Evolutionary conservation across 106 monocot genomes (phyloP).

Genomic region (Amphibolis antarctica): DNA sequence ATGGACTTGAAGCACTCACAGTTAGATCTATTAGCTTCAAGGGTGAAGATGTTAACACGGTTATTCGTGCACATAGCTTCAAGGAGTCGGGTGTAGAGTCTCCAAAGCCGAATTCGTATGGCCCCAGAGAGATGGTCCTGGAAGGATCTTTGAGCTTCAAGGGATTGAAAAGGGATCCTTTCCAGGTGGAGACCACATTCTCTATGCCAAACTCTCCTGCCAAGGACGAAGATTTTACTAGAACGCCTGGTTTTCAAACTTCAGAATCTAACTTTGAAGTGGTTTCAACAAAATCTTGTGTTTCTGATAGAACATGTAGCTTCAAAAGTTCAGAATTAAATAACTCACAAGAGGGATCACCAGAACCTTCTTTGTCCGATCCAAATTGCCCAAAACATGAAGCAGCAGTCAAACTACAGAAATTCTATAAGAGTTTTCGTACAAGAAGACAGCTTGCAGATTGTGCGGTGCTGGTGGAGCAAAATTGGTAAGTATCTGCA

Average conservation of each 20-base stretch:
- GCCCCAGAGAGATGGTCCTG: slow-evolving; percentile 38
- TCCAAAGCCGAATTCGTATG: slow-evolving; percentile 22
- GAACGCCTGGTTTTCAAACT: not conserved
- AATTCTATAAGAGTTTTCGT: slow-evolving; percentile 84
- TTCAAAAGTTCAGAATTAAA: not conserved
- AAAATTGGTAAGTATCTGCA: slow-evolving; percentile 41
- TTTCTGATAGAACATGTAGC: not conserved
- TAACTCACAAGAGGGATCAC: not conserved
- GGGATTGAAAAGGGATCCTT: slow-evolving; percentile 19
- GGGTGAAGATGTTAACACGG: slow-evolving; percentile 2
- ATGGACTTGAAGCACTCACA: not conserved
- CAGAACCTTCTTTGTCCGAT: not conserved
- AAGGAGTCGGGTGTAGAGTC: slow-evolving; percentile 21
- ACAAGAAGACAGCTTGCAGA: slow-evolving; percentile 81
- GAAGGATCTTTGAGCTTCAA: slow-evolving; percentile 65
- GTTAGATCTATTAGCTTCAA: slow-evolving; percentile 36
- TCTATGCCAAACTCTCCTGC: not conserved
- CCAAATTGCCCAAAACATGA: not conserved
- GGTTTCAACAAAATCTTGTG: not conserved
- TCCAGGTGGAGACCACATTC: not conserved
- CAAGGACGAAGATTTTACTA: not conserved
- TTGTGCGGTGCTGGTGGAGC: slow-evolving; percentile 79
- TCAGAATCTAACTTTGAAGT: not conserved
- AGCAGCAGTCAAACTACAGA: slow-evolving; percentile 51
- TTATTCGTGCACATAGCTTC: slow-evolving; percentile 28